Base-by-base conservation (phyloP, 768 basidiomycete species). In the Leccinum uliginosum region DNA sequence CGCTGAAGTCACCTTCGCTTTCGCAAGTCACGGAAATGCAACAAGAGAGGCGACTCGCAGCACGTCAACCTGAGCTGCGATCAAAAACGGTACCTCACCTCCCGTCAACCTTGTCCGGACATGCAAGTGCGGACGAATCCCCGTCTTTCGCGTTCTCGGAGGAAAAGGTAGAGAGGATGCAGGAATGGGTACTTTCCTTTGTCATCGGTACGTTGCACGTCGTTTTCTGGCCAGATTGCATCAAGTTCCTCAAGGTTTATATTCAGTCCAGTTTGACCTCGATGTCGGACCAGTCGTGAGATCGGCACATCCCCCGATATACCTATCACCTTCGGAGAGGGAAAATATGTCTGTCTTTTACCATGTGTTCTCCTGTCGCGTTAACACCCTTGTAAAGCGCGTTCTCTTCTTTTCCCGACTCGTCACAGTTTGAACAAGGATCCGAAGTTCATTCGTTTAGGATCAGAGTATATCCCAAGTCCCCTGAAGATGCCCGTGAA, bases 401-500 rank as follows among this genome's bases (percentile, higher is more conserved):
- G 2, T 98, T 98, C 70, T 91, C 89, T 7, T 85, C 92, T 1
- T 93, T 98, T 65, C 94, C 94, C 0, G 94, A 98, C 67, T 93
- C 93, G 0, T 73, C 85, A 2, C 85, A 91, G 54, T 92, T 92
- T 56, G 85, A 90, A 47, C 86, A 95, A 67, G 93, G 93, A 6
- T 84, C 85, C 0, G 85, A 91, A 65, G 78, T 80, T 1, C 93
- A 96, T 70, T 93, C 91, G 0, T 96, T 96, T 75, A 85, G 93
- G 50, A 82, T 96, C 53, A 83, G 91, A 50, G 79, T 80, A 64
- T 76, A 79, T 51, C 62, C 71, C 6, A 54, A 59, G 35, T 59
- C 72, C 0, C 47, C 21, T 34, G 55, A 53, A 63, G 55, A 57
- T 8, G 1, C 43, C 10, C 19, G n/a, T 12, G 68, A 24, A 50